Evolutionary conservation across 192 early-diverging fungal species (phyloP), one percentile per base, ranked within the genome.

Genomic region (Coemansia sp.): DNA sequence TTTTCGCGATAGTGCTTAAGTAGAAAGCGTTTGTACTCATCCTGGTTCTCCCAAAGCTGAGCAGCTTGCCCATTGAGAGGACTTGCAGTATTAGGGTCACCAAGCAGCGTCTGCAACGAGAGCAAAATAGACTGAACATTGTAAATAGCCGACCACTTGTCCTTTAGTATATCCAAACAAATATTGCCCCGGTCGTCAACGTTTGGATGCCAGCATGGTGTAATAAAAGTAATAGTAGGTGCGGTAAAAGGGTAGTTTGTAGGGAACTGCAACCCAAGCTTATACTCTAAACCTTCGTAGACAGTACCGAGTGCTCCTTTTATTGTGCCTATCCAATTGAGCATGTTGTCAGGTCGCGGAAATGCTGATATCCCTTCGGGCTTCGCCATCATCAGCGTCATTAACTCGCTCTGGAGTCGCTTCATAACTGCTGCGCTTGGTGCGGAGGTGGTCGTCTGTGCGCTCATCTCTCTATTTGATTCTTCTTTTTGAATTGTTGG

Each of bases 91-190:
- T 98, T 98, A 18, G 97, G 94, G 38, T 87, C 88, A 4, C 90
- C 92, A 28, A 98, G 75, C 86, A 98, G 94, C 38, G 90, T 92
- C 57, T 96, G 94, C 26, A 98, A 90, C 26, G 88, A 90, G 32
- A 98, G 60, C 28, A 97, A 75, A 68, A 98, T 97, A 7, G 94
- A 94, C 81, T 97, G 94, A 34, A 98, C 95, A 10, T 94, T 98
- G 76, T 98, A 94, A 10, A 98, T 88, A 7, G 97, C 94, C 31
- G 89, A 85, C 97, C 97, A 98, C 58, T 94, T 85, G 54, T 98
- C 97, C 50, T 85, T 88, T 7, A 98, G 76, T 58, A 98, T 98
- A 28, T 92, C 93, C 60, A 98, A 90, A 71, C 97, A 98, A 14
- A 98, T 93, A 28, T 91, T 88, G 30, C 97, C 97, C 67, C 90